Conservation (phyloP, 2,329 filamentous ascomycete genomes). For the Aspergillus arachidicola region DNA sequence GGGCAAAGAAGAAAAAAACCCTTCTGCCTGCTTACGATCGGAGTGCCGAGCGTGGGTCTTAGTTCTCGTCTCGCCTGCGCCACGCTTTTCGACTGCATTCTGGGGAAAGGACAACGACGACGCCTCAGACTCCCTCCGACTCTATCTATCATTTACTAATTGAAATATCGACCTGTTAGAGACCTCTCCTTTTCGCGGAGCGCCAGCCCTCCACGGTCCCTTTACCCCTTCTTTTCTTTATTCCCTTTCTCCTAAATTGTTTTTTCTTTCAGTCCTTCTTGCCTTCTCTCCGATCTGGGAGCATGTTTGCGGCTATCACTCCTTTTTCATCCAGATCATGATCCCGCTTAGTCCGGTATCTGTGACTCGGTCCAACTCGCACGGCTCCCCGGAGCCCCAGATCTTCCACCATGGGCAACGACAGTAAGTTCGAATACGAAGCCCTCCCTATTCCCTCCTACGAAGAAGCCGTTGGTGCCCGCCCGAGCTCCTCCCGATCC, state of each 20-base stretch:
- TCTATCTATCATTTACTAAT: conserved; percentile 7
- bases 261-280: conserved; percentile 1
- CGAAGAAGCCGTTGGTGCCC: conserved; percentile 73
- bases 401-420: conserved; percentile 43
- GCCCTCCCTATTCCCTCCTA: conserved; percentile 77
- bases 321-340: conserved; percentile 42
- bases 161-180: neutral
- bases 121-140: conserved; percentile 8
- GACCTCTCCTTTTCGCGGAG: neutral
- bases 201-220: neutral
- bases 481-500: conserved; percentile 54
- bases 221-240: conserved; percentile 6
- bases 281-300: conserved; percentile 17
- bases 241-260: neutral
- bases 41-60: conserved; percentile 18
- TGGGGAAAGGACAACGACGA: conserved; percentile 11
- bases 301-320: conserved; percentile 35
- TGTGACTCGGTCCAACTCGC: conserved; percentile 31
- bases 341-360: conserved; percentile 35
- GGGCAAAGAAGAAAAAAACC: conserved; percentile 7
- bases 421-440: conserved; percentile 62
- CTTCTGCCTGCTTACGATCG: conserved; percentile 18
- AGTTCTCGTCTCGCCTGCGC: conserved; percentile 14
- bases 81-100: conserved; percentile 11
- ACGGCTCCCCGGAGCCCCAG: conserved; percentile 36